These are phyloP conservation scores for Neonectria punicea DNA, from an alignment of 2,329 filamentous ascomycete genomes.

Conservation along the genomic window DNA sequence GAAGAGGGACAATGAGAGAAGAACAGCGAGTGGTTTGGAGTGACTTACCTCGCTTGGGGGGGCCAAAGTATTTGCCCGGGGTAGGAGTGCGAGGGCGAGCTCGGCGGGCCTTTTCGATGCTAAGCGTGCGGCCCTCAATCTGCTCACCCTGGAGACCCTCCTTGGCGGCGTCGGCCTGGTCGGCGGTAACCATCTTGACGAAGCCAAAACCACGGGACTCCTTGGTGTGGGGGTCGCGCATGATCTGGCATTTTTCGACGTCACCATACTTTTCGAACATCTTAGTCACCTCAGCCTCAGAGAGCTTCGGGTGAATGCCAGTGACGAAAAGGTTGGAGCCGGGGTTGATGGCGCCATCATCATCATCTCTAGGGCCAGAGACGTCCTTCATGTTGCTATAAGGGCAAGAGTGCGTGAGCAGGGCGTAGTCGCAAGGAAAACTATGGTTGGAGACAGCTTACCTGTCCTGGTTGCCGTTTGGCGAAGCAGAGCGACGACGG, in stretches of 20 bases:
- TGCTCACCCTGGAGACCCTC: constrained; percentile 95
- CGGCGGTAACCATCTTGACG: constrained; percentile 97
- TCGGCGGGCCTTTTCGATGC: constrained; percentile 98
- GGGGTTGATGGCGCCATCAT: constrained; percentile 86
- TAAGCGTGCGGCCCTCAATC: constrained; percentile 93
- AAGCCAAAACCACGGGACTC: constrained; percentile 99
- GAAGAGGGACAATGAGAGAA: constrained; percentile 22
- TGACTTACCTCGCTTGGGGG: constrained; percentile 91
- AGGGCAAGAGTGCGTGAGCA: constrained; percentile 18
- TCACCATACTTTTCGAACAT: constrained; percentile 99
- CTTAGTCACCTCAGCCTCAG: constrained; percentile 89
- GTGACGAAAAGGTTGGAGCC: constrained; percentile 99
- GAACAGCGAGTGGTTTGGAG: background rate
- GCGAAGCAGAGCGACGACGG: constrained; percentile 72
- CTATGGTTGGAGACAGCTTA: constrained; percentile 26
- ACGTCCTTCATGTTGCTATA: constrained; percentile 63
- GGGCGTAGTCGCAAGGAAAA: background rate
- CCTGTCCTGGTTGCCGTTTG: constrained; percentile 58
- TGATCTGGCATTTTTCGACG: constrained; percentile 99
- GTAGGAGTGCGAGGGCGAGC: constrained; percentile 95
- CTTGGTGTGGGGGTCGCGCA: constrained; percentile 98
- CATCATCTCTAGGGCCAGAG: constrained; percentile 66
- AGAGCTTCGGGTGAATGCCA: constrained; percentile 92
- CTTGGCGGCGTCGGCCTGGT: constrained; percentile 96
- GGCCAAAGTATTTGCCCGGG: constrained; percentile 98